Base-by-base conservation (phyloP, 2,329 filamentous ascomycete species). In the Aureobasidium sp. region DNA sequence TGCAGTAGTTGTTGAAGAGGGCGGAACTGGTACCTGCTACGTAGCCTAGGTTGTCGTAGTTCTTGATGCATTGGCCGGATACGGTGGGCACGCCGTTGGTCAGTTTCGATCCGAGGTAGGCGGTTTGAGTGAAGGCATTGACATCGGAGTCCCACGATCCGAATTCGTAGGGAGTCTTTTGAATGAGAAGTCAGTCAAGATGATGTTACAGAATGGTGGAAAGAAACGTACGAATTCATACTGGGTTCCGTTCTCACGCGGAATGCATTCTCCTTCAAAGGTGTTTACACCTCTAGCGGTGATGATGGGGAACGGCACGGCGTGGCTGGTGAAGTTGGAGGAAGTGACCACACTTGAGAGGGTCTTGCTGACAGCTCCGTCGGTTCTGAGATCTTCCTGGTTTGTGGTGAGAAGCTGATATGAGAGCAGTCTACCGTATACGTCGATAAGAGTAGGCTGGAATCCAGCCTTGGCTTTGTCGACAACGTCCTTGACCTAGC, bases 131-230 rank as follows among this genome's bases (percentile, higher is more conserved):
- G 67, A 88, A 88, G 38, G 83, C 84, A 46, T 74, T 77, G 8
- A 84, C 76, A 10, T 80, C 82, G 0, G 74, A 73, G 68, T 88
- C 85, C 74, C 80, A 87, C 19, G 78, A 80, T 63, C 86, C 86
- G 63, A 87, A 82, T 69, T 88, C 85, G 71, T 79, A 87, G 1
- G 86, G 84, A 62, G 77, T 79, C 70, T 88, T 83, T 40, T 19
- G 21, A 17, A 42, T 29, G 13, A 23, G 6, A 37, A 29, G n/a
- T 53, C 25, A 53, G 50, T 15, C 8, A 9, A n/a, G 23, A 4
- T 4, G 15, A n/a, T 17, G 35, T 5, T n/a, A 29, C 13, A 40
- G 23, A 5, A 29, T n/a, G 27, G 3, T 35, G 23, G n/a, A 19
- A 8, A 33, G 8, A 33, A 8, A 29, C 31, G 1, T 42, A 40